Conservation (phyloP, 1,284 basidiomycete genomes). For the Boletus mariae region DNA sequence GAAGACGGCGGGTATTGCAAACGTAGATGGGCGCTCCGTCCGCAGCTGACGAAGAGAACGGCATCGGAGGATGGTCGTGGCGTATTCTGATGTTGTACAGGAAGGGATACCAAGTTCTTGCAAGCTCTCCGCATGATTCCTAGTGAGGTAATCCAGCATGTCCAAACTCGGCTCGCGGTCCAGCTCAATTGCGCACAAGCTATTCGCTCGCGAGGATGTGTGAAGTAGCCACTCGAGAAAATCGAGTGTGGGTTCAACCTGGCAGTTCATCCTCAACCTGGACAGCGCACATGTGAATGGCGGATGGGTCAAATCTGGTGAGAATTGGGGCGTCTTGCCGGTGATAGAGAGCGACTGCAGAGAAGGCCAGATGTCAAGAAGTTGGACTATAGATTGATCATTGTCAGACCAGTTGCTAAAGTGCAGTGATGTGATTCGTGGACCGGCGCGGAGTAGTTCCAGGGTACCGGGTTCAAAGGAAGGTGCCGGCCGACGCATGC, state of each 20-base stretch:
- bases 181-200: constrained; percentile 51
- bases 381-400: constrained; percentile 51
- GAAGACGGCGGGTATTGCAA: constrained; percentile 39
- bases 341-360: constrained; percentile 53
- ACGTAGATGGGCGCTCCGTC: constrained; percentile 47
- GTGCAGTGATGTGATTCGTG: constrained; percentile 51
- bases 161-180: constrained; percentile 53
- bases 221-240: constrained; percentile 68
- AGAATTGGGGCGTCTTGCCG: constrained; percentile 54
- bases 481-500: constrained; percentile 48
- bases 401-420: constrained; percentile 71
- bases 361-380: constrained; percentile 58
- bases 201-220: constrained; percentile 42
- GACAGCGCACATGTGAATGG: constrained; percentile 47
- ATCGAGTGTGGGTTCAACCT: constrained; percentile 52
- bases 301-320: constrained; percentile 36
- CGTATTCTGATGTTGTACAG: constrained; percentile 46
- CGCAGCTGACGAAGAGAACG: constrained; percentile 47
- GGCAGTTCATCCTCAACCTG: constrained; percentile 58
- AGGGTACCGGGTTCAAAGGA: constrained; percentile 55
- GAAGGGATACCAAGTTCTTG: constrained; percentile 55
- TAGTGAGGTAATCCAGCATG: constrained; percentile 50
- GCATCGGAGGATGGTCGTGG: constrained; percentile 46
- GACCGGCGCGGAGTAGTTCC: constrained; percentile 49
- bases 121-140: constrained; percentile 45